A percentile compares a stretch with the other conserved stretches of the same genome.
Conservation (phyloP, 306 rosid genomes). For the Quercus aquifolioides region DNA sequence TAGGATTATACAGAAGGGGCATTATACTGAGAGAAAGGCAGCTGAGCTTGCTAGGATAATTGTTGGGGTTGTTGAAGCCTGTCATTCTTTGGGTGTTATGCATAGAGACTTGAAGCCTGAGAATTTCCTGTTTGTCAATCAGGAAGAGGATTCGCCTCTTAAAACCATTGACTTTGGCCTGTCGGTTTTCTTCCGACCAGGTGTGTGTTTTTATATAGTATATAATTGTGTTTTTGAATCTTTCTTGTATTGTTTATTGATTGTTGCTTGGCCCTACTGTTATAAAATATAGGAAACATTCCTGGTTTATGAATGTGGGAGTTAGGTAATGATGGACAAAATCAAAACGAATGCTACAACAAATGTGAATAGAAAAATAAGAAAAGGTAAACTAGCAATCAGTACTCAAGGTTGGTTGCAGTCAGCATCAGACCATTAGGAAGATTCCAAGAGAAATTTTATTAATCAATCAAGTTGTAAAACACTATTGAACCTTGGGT, state of each 20-base stretch:
- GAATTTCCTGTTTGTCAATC: constrained; percentile 68
- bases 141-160: constrained; percentile 74
- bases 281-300: too few species aligned
- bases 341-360: too few species aligned
- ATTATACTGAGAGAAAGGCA: constrained; percentile 78
- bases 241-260: not conserved
- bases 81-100: constrained; percentile 94
- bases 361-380: too few species aligned
- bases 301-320: too few species aligned
- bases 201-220: constrained; percentile 23
- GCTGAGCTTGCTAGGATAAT: constrained; percentile 81
- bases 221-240: not conserved
- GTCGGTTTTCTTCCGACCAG: constrained; percentile 86
- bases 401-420: too few species aligned
- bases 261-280: too few species aligned
- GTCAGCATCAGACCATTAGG: too few species aligned
- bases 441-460: too few species aligned
- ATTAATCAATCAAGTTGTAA: too few species aligned
- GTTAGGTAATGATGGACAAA: too few species aligned
- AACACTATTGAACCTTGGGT: too few species aligned
- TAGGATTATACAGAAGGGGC: constrained; percentile 90
- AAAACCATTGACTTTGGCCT: constrained; percentile 96
- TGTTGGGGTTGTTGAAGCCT: constrained; percentile 70
- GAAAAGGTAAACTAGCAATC: too few species aligned
- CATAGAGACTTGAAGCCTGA: constrained; percentile 94